These are phyloP conservation scores for Zymoseptoria brevis DNA, from an alignment of 2,329 filamentous ascomycete species.

Conservation along the genomic window DNA sequence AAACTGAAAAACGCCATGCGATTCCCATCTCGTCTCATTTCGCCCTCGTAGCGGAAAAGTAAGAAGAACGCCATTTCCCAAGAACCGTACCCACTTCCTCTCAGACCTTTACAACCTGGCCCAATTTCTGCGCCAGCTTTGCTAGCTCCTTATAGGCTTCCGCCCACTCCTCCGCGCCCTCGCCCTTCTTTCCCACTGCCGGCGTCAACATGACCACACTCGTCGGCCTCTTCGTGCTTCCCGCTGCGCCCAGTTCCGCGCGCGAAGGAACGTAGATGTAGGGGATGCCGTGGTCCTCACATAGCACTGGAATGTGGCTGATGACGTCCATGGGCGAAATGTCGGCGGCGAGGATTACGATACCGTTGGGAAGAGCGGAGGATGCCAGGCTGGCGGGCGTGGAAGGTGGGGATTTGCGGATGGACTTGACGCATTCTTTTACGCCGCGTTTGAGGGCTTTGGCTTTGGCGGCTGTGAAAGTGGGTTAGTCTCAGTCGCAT, in stretches of 20 bases:
- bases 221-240: constrained; percentile 90
- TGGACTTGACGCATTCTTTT: constrained; percentile 97
- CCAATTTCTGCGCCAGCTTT: constrained; percentile 53
- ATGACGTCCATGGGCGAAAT: constrained; percentile 99
- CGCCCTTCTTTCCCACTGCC: constrained; percentile 41
- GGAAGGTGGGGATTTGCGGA: constrained; percentile 80
- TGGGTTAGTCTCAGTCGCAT: too few species aligned
- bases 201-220: constrained; percentile 80
- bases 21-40: not conserved
- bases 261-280: constrained; percentile 92
- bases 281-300: constrained; percentile 95
- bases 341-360: constrained; percentile 91
- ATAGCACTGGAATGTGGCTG: constrained; percentile 92
- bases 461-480: constrained; percentile 86
- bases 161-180: constrained; percentile 50
- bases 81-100: not conserved
- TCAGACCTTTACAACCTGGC: constrained; percentile 48
- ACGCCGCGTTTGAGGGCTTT: constrained; percentile 96
- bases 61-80: not conserved
- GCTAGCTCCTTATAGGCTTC: constrained; percentile 51
- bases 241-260: constrained; percentile 86
- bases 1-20: not conserved
- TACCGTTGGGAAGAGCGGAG: constrained; percentile 50
- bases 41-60: not conserved
- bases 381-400: constrained; percentile 48